Conservation (phyloP, 306 rosid genomes). For the Corylus americana region DNA sequence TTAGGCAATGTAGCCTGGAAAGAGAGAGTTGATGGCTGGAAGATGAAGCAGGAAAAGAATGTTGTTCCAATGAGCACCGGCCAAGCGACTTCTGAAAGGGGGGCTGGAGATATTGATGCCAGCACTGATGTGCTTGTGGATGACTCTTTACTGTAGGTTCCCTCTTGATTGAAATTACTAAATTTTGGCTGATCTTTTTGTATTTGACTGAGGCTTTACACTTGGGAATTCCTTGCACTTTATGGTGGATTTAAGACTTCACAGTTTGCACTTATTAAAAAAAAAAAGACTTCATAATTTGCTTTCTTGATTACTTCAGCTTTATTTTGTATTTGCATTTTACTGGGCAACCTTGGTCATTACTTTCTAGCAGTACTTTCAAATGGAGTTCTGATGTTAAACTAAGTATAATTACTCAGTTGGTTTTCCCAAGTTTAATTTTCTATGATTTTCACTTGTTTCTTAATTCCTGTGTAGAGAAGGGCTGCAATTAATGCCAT, state of each 20-base stretch:
- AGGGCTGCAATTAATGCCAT: constrained; percentile 17
- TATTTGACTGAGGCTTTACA: constrained; percentile 15
- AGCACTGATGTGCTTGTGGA: constrained; percentile 85
- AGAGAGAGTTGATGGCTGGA: constrained; percentile 99
- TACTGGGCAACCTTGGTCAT: background rate
- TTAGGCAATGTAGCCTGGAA: constrained; percentile 97
- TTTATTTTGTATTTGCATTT: background rate
- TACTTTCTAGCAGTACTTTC: background rate
- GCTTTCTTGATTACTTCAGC: background rate
- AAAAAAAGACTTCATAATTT: background rate
- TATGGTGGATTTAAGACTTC: constrained; percentile 4
- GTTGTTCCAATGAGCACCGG: constrained; percentile 83
- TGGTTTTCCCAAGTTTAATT: background rate
- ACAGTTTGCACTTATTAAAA: background rate
- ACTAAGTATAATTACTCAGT: constrained; percentile 11
- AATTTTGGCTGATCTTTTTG: constrained; percentile 20
- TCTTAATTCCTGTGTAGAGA: constrained; percentile 4
- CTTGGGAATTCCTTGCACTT: constrained; percentile 12
- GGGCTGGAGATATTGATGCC: constrained; percentile 92
- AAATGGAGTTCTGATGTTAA: background rate
- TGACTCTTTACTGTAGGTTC: constrained; percentile 79
- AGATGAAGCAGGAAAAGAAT: constrained; percentile 94
- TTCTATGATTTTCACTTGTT: constrained; percentile 5
- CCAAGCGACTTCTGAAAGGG: constrained; percentile 93
- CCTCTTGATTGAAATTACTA: constrained; percentile 18